Evolutionary conservation across 495 filamentous ascomycete genomes (phyloP).

Genomic region (Lasiosphaeria hispida): DNA sequence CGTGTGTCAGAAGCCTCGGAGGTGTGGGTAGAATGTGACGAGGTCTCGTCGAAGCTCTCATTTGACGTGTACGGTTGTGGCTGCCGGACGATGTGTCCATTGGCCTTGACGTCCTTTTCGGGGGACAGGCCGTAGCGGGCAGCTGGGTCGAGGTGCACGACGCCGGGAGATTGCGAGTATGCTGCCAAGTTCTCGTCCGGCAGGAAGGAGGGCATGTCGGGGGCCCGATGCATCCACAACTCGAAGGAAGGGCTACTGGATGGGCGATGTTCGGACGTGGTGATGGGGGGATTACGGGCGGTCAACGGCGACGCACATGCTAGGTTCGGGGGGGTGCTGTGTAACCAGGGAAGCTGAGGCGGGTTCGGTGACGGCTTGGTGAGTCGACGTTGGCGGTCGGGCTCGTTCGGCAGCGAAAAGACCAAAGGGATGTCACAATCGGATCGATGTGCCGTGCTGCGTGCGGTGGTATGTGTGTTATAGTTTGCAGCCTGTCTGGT

Average conservation of each 20-base stretch:
- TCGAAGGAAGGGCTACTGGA: constrained; percentile 12
- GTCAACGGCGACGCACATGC: constrained; percentile 24
- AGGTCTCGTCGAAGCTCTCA: constrained; percentile 38
- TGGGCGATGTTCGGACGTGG: constrained; percentile 9
- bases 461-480: no score
- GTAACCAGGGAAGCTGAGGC: no score
- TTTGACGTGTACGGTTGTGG: constrained; percentile 32
- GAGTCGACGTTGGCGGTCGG: no score
- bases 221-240: constrained; percentile 15
- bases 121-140: constrained; percentile 30
- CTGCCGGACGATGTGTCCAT: constrained; percentile 30
- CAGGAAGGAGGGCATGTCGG: constrained; percentile 59
- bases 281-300: constrained; percentile 12
- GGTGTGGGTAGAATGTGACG: constrained; percentile 32
- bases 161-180: constrained; percentile 39
- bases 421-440: no score
- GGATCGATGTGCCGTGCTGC: no score
- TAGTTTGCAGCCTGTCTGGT: no score
- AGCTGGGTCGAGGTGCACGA: constrained; percentile 33
- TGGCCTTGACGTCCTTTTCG: constrained; percentile 30
- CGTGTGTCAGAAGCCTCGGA: constrained; percentile 30
- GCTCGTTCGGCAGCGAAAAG: no score
- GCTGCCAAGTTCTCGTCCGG: constrained; percentile 49
- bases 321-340: constrained; percentile 3
- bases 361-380: no score